Conservation (phyloP, 768 basidiomycete genomes). For the Agaricus blazei region DNA sequence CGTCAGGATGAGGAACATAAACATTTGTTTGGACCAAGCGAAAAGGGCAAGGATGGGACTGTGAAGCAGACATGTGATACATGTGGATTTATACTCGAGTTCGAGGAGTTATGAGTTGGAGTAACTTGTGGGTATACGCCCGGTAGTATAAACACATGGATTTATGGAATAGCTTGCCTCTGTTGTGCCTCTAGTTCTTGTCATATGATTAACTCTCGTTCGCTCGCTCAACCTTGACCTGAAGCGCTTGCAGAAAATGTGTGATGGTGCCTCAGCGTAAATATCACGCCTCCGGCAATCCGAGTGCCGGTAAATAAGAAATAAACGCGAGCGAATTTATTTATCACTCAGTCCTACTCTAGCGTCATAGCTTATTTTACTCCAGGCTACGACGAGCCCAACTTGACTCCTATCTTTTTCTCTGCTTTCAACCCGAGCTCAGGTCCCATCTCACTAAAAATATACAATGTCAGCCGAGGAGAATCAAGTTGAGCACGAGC, state of each 20-base stretch:
- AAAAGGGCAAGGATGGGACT: constrained; percentile 46
- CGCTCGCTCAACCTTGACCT: too few relatives aligned
- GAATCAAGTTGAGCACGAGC: constrained; percentile 56
- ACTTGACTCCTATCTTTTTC: not conserved
- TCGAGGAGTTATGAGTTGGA: constrained; percentile 50
- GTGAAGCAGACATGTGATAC: constrained; percentile 75
- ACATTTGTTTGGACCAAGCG: constrained; percentile 70
- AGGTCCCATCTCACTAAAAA: not conserved
- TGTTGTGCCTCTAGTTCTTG: too few relatives aligned
- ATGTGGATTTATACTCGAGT: constrained; percentile 89
- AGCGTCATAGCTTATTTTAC: not conserved
- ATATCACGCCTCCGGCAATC: not conserved
- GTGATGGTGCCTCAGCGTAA: too few relatives aligned
- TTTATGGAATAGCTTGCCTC: too few relatives aligned
- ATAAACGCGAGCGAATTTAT: not conserved
- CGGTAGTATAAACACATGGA: not conserved
- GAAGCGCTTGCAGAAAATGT: too few relatives aligned
- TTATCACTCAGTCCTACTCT: not conserved
- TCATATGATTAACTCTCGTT: too few relatives aligned
- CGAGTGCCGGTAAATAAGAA: not conserved
- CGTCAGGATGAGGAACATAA: constrained; percentile 84
- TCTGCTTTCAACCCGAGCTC: not conserved
- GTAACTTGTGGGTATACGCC: not conserved
- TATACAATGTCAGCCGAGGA: constrained; percentile 22
- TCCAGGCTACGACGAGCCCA: not conserved